Conservation (phyloP, 1,139 yeast species). For the Kazachstania sp. region DNA sequence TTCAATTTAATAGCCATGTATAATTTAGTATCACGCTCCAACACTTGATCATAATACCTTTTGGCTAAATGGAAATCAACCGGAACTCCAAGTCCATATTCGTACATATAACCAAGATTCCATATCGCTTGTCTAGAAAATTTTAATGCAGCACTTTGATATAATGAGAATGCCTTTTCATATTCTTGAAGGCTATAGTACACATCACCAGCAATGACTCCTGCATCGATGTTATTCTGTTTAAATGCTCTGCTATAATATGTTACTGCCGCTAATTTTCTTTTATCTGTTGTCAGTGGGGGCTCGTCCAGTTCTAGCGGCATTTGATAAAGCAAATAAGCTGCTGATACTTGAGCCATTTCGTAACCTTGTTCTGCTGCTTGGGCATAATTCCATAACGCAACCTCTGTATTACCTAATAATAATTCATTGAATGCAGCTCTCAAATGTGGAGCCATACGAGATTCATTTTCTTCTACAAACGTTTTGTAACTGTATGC, state of each 20-base stretch:
- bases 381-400: constrained; percentile 68
- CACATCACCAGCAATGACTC: constrained; percentile 70
- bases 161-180: constrained; percentile 52
- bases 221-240: constrained; percentile 62
- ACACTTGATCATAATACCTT: constrained; percentile 64
- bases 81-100: constrained; percentile 70
- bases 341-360: constrained; percentile 70
- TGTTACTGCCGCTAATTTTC: constrained; percentile 49
- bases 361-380: constrained; percentile 88
- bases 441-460: constrained; percentile 49
- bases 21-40: constrained; percentile 34
- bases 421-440: constrained; percentile 58
- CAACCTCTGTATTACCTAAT: constrained; percentile 50
- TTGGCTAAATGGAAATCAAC: constrained; percentile 78
- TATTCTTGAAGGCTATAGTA: constrained; percentile 43
- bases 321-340: constrained; percentile 61
- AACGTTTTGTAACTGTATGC: constrained; percentile 43
- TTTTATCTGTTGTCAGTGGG: constrained; percentile 32
- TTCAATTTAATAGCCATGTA: constrained; percentile 44
- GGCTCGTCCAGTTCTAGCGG: constrained; percentile 39
- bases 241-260: constrained; percentile 65
- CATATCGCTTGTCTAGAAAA: constrained; percentile 67
- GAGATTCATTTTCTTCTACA: constrained; percentile 48
- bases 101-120: constrained; percentile 83
- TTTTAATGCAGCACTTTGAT: constrained; percentile 51